Conservation (phyloP, 2,329 filamentous ascomycete species). For the Botryotinia convoluta region DNA sequence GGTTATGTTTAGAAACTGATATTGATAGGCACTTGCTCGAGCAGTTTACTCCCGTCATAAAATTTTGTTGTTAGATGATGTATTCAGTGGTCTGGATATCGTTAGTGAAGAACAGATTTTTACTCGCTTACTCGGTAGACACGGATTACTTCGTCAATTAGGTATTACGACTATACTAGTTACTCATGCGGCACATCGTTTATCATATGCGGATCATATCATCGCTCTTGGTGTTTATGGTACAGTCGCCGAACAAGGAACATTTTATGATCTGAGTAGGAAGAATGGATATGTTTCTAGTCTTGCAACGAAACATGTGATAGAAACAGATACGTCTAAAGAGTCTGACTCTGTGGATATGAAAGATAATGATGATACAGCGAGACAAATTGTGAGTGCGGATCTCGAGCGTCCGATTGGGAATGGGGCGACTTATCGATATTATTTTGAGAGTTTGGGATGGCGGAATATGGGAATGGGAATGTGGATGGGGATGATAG, state of each 20-base stretch:
- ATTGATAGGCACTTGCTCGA: conserved; percentile 53
- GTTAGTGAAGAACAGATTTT: conserved; percentile 31
- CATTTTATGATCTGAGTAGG: conserved; percentile 22
- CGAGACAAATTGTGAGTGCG: conserved; percentile 24
- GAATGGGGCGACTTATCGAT: conserved; percentile 27
- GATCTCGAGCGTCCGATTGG: conserved; percentile 26
- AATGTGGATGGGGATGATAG: conserved; percentile 35
- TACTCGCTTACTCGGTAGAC: conserved; percentile 25
- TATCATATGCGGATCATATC: conserved; percentile 29
- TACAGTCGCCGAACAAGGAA: conserved; percentile 36
- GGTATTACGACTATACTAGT: conserved; percentile 41
- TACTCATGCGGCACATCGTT: conserved; percentile 35
- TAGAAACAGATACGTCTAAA: conserved; percentile 15
- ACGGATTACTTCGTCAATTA: conserved; percentile 28
- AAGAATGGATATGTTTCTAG: conserved; percentile 26
- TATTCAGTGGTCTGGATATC: conserved; percentile 36
- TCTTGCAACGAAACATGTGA: conserved; percentile 23
- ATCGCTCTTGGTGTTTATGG: conserved; percentile 39
- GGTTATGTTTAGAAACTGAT: not conserved
- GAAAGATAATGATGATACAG: conserved; percentile 16
- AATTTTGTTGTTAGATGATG: conserved; percentile 35
- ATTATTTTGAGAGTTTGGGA: conserved; percentile 26
- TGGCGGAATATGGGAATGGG: conserved; percentile 40
- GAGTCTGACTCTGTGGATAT: not conserved
- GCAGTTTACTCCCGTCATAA: conserved; percentile 40